Base-by-base conservation (phyloP, 768 basidiomycete species). In the Cyclocybe aegerita region DNA sequence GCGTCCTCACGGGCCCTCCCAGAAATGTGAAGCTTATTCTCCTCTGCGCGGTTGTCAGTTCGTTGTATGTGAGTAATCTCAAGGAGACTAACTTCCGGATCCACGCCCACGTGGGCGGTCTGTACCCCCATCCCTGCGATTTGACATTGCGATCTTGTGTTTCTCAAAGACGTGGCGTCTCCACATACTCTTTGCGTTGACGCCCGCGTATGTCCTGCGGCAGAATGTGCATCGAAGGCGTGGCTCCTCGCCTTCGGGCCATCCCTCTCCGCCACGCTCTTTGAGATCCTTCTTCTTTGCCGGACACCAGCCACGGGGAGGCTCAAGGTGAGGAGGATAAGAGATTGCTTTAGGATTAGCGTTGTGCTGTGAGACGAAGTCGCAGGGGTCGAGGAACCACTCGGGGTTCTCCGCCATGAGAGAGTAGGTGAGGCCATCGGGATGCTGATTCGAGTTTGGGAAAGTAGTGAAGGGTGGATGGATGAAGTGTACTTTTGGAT, bases 161-260 rank as follows among this genome's bases (percentile, higher is more conserved):
- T 92, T 91, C 69, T 93, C 90, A 55, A 86, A 90, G 30, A 93
- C 90, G 65, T 93, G 90, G 41, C 90, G 77, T 52, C 90, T 73
- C 90, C 90, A 93, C 90, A 93, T 93, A 62, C 89, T 91, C 69
- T 92, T 91, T 5, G 90, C 90, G 63, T 93, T 93, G 31, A 90
- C 87, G 9, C 90, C 90, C 3, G 89, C 86, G 59, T 93, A 93
- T 4, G 84, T 86, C 56, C 90, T 78, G 57, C 90, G 73, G 59
- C 90, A 93, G 61, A 93, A 91, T 1, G 90, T 92, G 68, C 90
- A 93, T 42, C 90, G 77, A 17, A 93, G 75, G 12, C 86, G 72
- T 7, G 89, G 89, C 58, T 89, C 87, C 64, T 88, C 85, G 17
- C 88, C 89, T 51, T 92, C 87, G 7, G 87, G 85, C 85, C 86